Base-by-base conservation (phyloP, 164 flowering plant species). In the Stephania yunnanensis region DNA sequence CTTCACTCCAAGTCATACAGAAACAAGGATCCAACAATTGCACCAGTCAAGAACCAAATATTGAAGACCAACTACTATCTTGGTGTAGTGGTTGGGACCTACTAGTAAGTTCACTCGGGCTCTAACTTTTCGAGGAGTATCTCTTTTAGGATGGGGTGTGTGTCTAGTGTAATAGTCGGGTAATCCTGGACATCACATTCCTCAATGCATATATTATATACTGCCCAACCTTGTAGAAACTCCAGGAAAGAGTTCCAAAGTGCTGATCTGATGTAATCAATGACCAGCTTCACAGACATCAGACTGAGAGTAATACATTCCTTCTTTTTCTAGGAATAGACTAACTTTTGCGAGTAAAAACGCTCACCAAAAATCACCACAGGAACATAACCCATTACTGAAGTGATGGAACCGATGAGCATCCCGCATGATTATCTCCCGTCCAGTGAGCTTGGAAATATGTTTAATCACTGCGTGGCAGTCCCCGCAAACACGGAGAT, bases 401-500 rank as follows among this genome's bases (percentile, higher is more conserved):
- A 87, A 81, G 68, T 80, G 87, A 78, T 83, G 86, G 76, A 82
- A 82, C 76, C 86, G 76, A 72, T 65, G 78, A 29, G 81, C 78
- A 75, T 85, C 87, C 66, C 87, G 80, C 83, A 82, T 77, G 20
- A 84, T 72, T 73, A 85, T 80, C 70, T 84, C 84, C 61, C 86
- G 74, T 50, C 73, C 30, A n/a, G 66, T 79, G 70, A 85, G 81
- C 76, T 85, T 81, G 30, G 87, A 84, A 63, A 84, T 82, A 50
- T 83, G 78, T 73, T 83, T 87, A 11, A 77, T 80, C 30, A 80
- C 85, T 1, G 79, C 68, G 71, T 85, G 87, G 77, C 89, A 85
- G 71, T 85, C 89, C 19, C 65, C 81, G 77, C 86, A 85, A 50
- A 81, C 79, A 15, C 87, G 83, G 30, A 87, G 85, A 69, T 87